Conservation (phyloP, 2,329 filamentous ascomycete genomes). For the Orbilia quercus region DNA sequence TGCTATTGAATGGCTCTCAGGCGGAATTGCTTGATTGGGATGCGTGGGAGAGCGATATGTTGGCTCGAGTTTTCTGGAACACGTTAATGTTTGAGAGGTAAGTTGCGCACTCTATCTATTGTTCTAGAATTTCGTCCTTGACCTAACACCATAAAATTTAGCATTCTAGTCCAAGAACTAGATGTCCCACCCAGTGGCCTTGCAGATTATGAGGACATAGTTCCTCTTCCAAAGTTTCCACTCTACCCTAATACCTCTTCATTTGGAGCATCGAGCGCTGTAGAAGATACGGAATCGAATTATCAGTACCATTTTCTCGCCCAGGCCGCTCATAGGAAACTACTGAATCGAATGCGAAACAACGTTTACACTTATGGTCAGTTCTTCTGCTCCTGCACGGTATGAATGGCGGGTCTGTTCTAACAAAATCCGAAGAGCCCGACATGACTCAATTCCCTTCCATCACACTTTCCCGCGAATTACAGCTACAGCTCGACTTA, state of each 20-base stretch:
- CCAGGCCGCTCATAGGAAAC: constrained; percentile 69
- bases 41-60: constrained; percentile 70
- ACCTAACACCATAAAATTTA: constrained; percentile 62
- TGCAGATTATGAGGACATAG: constrained; percentile 67
- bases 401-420: constrained; percentile 28
- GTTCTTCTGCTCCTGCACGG: constrained; percentile 10
- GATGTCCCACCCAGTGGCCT: constrained; percentile 68
- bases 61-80: constrained; percentile 69
- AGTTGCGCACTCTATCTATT: no score
- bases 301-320: constrained; percentile 71
- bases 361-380: constrained; percentile 67
- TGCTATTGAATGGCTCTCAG: constrained; percentile 64
- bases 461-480: constrained; percentile 67
- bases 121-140: background rate
- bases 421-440: constrained; percentile 59
- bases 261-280: constrained; percentile 43
- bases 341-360: constrained; percentile 68
- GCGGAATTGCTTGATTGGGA: constrained; percentile 65
- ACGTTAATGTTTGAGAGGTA: constrained; percentile 68
- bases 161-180: constrained; percentile 69
- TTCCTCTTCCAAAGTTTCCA: constrained; percentile 69
- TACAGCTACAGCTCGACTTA: constrained; percentile 69
- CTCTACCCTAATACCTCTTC: constrained; percentile 62
- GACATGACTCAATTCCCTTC: constrained; percentile 63
- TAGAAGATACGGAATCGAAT: constrained; percentile 67